A percentile compares a stretch with the other conserved stretches of the same genome.
phyloP scores from a whole-genome alignment of 1,284 basidiomycete species.

The Coriolopsis trogii region DNA sequence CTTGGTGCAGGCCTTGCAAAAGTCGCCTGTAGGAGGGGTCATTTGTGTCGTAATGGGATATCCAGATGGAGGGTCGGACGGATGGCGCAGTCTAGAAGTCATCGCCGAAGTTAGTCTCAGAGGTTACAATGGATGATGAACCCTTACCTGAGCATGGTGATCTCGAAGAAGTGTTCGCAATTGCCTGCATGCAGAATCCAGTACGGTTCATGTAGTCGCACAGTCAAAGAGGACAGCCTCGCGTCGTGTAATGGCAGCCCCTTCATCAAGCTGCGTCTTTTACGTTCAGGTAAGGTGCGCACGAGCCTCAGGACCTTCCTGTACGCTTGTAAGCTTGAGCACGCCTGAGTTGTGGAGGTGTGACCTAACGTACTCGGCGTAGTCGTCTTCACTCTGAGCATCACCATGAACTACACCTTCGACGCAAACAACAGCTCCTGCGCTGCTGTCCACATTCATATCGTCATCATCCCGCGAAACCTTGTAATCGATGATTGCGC shows the following conservation, averaged over 20 bases:
- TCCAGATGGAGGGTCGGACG: constrained; percentile 52
- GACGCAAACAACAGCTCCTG: constrained; percentile 57
- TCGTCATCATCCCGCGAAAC: constrained; percentile 15
- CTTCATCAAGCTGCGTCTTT: constrained; percentile 39
- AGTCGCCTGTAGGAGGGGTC: constrained; percentile 58
- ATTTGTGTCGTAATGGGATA: constrained; percentile 71
- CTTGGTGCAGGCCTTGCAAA: constrained; percentile 69
- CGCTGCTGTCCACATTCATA: constrained; percentile 22
- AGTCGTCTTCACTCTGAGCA: constrained; percentile 48
- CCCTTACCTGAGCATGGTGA: constrained; percentile 72
- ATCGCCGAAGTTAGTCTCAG: too few relatives aligned
- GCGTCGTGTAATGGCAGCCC: constrained; percentile 52
- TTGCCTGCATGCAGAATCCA: constrained; percentile 80
- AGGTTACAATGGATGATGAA: too few relatives aligned
- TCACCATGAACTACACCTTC: constrained; percentile 63
- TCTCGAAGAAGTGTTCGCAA: constrained; percentile 77
- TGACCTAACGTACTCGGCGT: constrained; percentile 54
- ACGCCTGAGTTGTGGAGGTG: not conserved
- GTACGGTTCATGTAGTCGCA: constrained; percentile 75
- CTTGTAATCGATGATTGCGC: constrained; percentile 40
- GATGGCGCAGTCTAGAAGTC: constrained; percentile 65
- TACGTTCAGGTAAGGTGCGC: constrained; percentile 38
- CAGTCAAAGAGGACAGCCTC: constrained; percentile 50
- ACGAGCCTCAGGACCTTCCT: constrained; percentile 58
- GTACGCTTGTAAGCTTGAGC: constrained; percentile 6